Conservation (phyloP, 176 grass and related monocot genomes). For the Triticum turgidum region DNA sequence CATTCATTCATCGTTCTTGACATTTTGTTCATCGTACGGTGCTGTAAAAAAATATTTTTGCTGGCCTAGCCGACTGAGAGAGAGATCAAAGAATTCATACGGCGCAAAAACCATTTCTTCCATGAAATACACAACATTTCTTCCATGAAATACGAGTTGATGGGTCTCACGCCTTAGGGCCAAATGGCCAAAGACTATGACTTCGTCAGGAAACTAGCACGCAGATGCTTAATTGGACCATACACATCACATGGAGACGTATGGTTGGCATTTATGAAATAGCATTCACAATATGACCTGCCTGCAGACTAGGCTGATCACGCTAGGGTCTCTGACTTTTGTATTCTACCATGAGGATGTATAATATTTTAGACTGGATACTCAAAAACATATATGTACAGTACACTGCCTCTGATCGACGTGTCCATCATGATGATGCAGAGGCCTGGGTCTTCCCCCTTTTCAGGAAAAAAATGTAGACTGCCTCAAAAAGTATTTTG, state of each 20-base stretch:
- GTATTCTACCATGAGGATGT: no score
- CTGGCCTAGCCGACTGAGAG: neutral
- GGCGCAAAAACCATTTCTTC: neutral
- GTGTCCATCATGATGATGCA: no score
- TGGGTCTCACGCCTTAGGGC: neutral
- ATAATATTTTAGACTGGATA: neutral
- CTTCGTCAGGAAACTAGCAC: neutral
- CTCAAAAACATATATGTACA: neutral
- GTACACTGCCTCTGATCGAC: neutral
- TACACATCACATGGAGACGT: neutral
- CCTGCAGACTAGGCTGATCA: neutral
- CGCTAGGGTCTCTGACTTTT: neutral
- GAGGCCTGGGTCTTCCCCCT: no score
- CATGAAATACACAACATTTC: neutral
- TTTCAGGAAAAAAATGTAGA: neutral
- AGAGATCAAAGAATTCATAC: neutral
- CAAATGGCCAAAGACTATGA: neutral
- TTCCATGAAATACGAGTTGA: conserved; percentile 1
- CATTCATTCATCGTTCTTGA: neutral
- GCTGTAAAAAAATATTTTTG: neutral
- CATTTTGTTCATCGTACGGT: neutral
- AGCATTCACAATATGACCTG: neutral
- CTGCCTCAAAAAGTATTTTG: neutral
- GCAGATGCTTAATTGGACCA: neutral
- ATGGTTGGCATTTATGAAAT: neutral